These are phyloP conservation scores for Chimonanthus praecox DNA, from an alignment of 164 flowering plant species.

Conservation along the genomic window DNA sequence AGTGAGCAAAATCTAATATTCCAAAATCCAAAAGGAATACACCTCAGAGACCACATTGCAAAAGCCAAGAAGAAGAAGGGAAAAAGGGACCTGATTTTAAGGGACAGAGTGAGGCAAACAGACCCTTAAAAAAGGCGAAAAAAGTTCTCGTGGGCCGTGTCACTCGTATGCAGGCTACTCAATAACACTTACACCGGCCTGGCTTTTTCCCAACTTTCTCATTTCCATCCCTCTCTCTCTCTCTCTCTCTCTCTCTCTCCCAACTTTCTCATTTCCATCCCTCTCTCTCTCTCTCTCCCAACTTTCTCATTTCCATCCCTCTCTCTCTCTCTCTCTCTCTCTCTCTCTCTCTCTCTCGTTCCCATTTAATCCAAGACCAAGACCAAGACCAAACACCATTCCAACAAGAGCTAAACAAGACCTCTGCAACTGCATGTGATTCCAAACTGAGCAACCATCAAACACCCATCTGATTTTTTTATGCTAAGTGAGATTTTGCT, in stretches of 20 bases:
- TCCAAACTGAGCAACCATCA: background rate
- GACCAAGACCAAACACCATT: background rate
- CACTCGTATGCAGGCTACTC: background rate
- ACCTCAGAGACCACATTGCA: background rate
- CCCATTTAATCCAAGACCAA: background rate
- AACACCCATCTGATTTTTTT: background rate
- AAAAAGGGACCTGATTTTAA: background rate
- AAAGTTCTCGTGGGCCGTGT: conserved; percentile 1
- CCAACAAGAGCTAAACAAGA: background rate
- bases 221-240: background rate
- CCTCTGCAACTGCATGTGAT: background rate
- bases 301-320: background rate
- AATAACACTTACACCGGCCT: background rate
- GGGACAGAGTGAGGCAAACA: too few relatives aligned
- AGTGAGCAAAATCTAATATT: background rate
- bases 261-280: too few relatives aligned
- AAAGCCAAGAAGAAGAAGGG: background rate
- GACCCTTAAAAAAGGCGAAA: too few relatives aligned
- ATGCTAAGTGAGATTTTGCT: background rate
- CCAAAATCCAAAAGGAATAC: background rate
- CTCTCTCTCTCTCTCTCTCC: background rate
- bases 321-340: background rate
- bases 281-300: too few relatives aligned
- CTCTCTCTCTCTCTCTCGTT: too few relatives aligned
- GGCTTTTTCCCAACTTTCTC: background rate